Percentiles rank a stretch among this genome's conserved stretches.
phyloP scores from a whole-genome alignment of 2,329 filamentous ascomycete genomes.

The Chrysoporthe cubensis region DNA sequence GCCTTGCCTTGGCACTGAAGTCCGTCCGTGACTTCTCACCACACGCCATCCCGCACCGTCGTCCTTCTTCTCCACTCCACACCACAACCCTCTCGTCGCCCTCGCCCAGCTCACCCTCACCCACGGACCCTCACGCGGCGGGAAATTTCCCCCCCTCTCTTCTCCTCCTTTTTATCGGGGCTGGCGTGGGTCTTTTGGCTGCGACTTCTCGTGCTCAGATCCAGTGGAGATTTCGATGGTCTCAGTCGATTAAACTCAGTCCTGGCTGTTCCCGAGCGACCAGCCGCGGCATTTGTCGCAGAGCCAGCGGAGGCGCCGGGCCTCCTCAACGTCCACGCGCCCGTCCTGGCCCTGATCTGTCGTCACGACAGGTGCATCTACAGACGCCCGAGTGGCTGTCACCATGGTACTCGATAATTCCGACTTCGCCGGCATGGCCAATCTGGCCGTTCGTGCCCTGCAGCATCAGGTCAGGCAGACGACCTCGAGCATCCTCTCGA shows the following conservation, averaged over 20 bases:
- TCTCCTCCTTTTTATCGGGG: background rate
- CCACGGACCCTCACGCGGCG: background rate
- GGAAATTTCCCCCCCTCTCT: background rate
- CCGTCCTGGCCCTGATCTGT: background rate
- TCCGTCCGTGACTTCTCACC: background rate
- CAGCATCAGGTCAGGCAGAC: slow-evolving; percentile 26
- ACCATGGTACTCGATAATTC: slow-evolving; percentile 24
- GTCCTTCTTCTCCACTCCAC: slow-evolving; percentile 8
- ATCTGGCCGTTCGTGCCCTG: slow-evolving; percentile 26
- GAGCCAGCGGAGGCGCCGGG: background rate
- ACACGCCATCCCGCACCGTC: slow-evolving; percentile 1
- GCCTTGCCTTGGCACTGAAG: slow-evolving; percentile 9
- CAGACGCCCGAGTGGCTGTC: background rate
- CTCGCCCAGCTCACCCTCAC: background rate
- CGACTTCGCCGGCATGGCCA: slow-evolving; percentile 26
- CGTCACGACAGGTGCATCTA: background rate
- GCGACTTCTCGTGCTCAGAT: slow-evolving; percentile 2
- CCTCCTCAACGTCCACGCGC: background rate
- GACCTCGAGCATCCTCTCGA: slow-evolving; percentile 10
- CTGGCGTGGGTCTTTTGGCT: background rate
- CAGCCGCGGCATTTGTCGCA: slow-evolving; percentile 22
- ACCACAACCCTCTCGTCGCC: slow-evolving; percentile 6
- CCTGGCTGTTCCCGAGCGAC: slow-evolving; percentile 18
- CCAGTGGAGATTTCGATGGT: slow-evolving; percentile 10
- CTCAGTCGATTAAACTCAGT: slow-evolving; percentile 5